A percentile compares a stretch with the other conserved stretches of the same genome.
These are phyloP conservation scores for Xylaria hypoxylon DNA, from an alignment of 2,329 filamentous ascomycete genomes.

Conservation along the genomic window DNA sequence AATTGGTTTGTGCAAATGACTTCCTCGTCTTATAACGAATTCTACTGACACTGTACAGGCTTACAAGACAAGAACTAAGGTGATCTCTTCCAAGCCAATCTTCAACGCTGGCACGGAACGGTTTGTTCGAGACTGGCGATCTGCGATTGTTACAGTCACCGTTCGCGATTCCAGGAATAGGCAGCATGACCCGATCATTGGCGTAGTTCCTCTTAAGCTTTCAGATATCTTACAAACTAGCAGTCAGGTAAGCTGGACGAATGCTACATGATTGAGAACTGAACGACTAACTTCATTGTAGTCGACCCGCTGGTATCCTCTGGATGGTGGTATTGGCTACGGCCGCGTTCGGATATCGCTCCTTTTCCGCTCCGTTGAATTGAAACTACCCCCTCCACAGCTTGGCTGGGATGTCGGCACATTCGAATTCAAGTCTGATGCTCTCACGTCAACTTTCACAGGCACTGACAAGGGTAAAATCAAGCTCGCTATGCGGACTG, in stretches of 20 bases:
- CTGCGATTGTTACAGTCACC: conserved; percentile 84
- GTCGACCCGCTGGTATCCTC: conserved; percentile 87
- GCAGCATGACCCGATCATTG: conserved; percentile 94
- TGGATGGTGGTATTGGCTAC: conserved; percentile 93
- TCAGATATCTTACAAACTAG: conserved; percentile 88
- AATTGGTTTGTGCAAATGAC: conserved; percentile 65
- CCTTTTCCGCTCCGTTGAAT: conserved; percentile 89
- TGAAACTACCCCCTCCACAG: conserved; percentile 83
- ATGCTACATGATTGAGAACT: no score
- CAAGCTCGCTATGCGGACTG: conserved; percentile 84
- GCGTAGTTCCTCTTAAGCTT: conserved; percentile 88
- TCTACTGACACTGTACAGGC: conserved; percentile 55
- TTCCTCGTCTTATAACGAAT: background rate
- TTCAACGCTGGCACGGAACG: conserved; percentile 97
- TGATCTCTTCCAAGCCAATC: conserved; percentile 92
- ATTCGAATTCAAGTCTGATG: conserved; percentile 84
- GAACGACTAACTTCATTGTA: conserved; percentile 44
- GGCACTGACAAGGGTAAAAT: conserved; percentile 70
- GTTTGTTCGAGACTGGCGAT: conserved; percentile 94
- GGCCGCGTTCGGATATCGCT: conserved; percentile 89
- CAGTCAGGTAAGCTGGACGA: conserved; percentile 68
- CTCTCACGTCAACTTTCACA: conserved; percentile 72
- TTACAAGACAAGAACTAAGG: conserved; percentile 95
- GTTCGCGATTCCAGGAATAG: conserved; percentile 90
- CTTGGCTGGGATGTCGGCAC: conserved; percentile 96